These are phyloP conservation scores for Penicillium crustosum DNA, from an alignment of 2,329 filamentous ascomycete genomes.

Conservation along the genomic window DNA sequence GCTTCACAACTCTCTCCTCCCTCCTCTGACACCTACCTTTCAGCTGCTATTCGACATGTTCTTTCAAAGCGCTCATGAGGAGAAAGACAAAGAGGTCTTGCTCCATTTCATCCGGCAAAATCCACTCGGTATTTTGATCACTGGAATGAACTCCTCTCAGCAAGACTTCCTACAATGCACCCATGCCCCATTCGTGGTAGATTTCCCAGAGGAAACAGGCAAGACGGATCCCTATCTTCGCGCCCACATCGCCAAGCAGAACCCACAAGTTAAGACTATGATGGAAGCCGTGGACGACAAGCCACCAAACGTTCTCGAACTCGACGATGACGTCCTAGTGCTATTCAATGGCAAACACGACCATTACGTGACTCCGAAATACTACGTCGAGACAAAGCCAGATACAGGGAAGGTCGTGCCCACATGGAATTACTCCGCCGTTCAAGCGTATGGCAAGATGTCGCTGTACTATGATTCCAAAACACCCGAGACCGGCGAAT, in stretches of 20 bases:
- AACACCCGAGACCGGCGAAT: slow-evolving; percentile 49
- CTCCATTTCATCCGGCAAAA: slow-evolving; percentile 17
- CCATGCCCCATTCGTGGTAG: slow-evolving; percentile 15
- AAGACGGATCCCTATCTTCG: slow-evolving; percentile 44
- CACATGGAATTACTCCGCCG: slow-evolving; percentile 68
- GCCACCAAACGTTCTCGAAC: slow-evolving; percentile 15
- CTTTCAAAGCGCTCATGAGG: slow-evolving; percentile 14
- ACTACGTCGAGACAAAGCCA: slow-evolving; percentile 65
- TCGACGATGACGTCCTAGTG: slow-evolving; percentile 58
- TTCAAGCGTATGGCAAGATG: slow-evolving; percentile 61
- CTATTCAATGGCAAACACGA: slow-evolving; percentile 60
- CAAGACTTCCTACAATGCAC: slow-evolving; percentile 19
- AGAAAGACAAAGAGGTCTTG: slow-evolving; percentile 14
- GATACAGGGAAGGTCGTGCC: slow-evolving; percentile 64
- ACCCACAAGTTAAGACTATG: slow-evolving; percentile 64
- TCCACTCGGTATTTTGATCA: slow-evolving; percentile 17
- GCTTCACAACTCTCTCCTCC: not conserved
- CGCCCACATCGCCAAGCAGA: slow-evolving; percentile 62
- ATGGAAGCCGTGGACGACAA: slow-evolving; percentile 47
- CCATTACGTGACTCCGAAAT: slow-evolving; percentile 66
- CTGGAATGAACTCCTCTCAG: slow-evolving; percentile 14
- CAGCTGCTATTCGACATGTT: slow-evolving; percentile 8
- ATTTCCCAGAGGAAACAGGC: slow-evolving; percentile 12
- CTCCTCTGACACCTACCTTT: not conserved
- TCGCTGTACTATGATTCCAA: slow-evolving; percentile 55